These are phyloP conservation scores for Penicillium sclerotiorum DNA, from an alignment of 2,329 filamentous ascomycete species.

Conservation along the genomic window DNA sequence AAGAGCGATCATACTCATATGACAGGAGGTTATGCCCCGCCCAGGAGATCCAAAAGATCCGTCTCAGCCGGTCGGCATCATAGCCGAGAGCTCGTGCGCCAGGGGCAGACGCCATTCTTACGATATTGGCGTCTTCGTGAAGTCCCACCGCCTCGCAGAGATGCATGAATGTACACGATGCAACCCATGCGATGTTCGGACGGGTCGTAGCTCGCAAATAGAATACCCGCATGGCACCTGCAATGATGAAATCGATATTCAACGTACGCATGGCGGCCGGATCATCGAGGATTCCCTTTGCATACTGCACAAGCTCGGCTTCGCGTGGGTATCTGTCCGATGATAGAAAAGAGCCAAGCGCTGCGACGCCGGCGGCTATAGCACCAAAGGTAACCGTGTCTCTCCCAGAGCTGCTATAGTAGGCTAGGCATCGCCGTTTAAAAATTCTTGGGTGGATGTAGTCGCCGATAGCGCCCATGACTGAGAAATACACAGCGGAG, in stretches of 20 bases:
- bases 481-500: conserved; percentile 27
- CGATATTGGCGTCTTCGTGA: conserved; percentile 32
- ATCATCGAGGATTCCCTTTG: conserved; percentile 36
- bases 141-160: conserved; percentile 32
- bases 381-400: conserved; percentile 26
- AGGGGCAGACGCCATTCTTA: conserved; percentile 28
- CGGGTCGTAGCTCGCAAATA: conserved; percentile 36
- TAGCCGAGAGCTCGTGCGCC: conserved; percentile 26
- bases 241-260: conserved; percentile 31
- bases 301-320: conserved; percentile 33
- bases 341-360: conserved; percentile 33
- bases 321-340: conserved; percentile 26
- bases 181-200: conserved; percentile 35
- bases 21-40: conserved; percentile 35
- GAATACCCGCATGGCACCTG: conserved; percentile 33
- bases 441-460: conserved; percentile 28
- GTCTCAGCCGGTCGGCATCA: conserved; percentile 33
- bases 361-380: conserved; percentile 32
- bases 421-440: conserved; percentile 30
- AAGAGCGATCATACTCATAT: conserved; percentile 35
- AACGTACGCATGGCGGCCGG: conserved; percentile 30
- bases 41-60: conserved; percentile 40
- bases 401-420: conserved; percentile 24
- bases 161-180: conserved; percentile 35
- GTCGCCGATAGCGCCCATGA: conserved; percentile 26